Conservation (phyloP, 148 eudicot genomes). For the Rheum nobile region DNA sequence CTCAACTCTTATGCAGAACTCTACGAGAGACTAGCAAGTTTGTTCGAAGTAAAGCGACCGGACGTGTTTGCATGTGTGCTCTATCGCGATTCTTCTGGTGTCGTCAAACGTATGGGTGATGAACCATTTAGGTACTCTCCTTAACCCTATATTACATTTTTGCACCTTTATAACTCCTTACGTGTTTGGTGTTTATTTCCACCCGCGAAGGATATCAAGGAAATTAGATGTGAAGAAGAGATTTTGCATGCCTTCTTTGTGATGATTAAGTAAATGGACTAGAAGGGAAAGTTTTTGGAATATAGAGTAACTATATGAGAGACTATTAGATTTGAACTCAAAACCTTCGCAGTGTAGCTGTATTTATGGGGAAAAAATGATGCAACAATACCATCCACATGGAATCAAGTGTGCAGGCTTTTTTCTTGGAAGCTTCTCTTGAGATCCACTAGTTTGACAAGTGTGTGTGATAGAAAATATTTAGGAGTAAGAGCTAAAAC, state of each 20-base stretch:
- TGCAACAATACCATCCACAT: background rate
- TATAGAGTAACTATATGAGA: too few species aligned
- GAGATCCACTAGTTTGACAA: too few species aligned
- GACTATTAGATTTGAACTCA: too few species aligned
- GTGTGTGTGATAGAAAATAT: too few species aligned
- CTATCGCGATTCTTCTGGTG: conserved; percentile 42
- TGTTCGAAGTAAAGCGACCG: conserved; percentile 48
- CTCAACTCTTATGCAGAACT: conserved; percentile 63
- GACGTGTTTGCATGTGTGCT: conserved; percentile 46
- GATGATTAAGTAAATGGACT: too few species aligned
- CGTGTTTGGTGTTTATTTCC: background rate
- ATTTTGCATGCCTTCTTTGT: background rate
- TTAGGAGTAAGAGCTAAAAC: background rate
- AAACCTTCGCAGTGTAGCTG: background rate
- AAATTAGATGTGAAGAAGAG: background rate
- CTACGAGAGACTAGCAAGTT: conserved; percentile 38
- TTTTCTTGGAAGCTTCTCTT: too few species aligned
- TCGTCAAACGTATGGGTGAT: conserved; percentile 47
- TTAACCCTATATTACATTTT: background rate
- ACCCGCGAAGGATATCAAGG: background rate
- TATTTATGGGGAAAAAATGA: too few species aligned
- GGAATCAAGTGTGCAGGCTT: too few species aligned
- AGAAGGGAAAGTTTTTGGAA: too few species aligned
- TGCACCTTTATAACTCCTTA: background rate
- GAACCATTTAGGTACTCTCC: conserved; percentile 56